phyloP scores from a whole-genome alignment of 371 early-diverging fungal species.

The Apophysomyces ossiformis region DNA sequence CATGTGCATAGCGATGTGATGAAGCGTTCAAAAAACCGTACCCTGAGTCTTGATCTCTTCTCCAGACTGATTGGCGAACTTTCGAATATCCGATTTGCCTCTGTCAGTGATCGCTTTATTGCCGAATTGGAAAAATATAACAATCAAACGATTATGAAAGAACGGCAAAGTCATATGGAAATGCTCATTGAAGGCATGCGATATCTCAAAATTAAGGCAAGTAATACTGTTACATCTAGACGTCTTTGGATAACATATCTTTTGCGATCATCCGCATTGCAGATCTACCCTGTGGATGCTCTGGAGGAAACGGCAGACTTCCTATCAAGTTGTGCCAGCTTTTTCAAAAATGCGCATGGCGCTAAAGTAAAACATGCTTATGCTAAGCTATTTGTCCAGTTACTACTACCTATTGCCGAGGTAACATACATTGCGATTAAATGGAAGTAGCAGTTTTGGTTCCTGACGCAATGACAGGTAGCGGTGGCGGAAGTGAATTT shows the following conservation, averaged over 20 bases:
- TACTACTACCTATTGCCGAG: slow-evolving; percentile 89
- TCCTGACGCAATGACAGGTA: slow-evolving; percentile 46
- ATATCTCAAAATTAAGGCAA: slow-evolving; percentile 84
- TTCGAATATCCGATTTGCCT: slow-evolving; percentile 87
- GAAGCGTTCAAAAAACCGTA: slow-evolving; percentile 77
- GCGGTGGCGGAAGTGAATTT: slow-evolving; percentile 95
- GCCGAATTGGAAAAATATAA: slow-evolving; percentile 83
- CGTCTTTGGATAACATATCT: too few species aligned
- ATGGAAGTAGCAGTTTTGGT: neutral
- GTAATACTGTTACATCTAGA: neutral
- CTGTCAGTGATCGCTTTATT: slow-evolving; percentile 93
- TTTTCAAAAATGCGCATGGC: slow-evolving; percentile 84
- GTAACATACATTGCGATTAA: slow-evolving; percentile 42
- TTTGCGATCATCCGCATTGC: neutral
- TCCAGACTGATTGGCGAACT: slow-evolving; percentile 88
- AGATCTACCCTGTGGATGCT: slow-evolving; percentile 91
- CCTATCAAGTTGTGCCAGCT: slow-evolving; percentile 82
- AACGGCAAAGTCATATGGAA: slow-evolving; percentile 83
- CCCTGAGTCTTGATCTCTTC: slow-evolving; percentile 87
- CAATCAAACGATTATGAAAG: slow-evolving; percentile 54
- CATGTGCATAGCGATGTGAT: slow-evolving; percentile 66
- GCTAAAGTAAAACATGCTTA: slow-evolving; percentile 90
- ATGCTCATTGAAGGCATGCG: slow-evolving; percentile 90
- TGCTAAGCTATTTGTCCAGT: slow-evolving; percentile 86
- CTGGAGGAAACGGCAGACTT: slow-evolving; percentile 95